Percentiles rank a stretch among this genome's conserved stretches.
phyloP scores from a whole-genome alignment of 768 basidiomycete species.

The Artomyces pyxidatus region DNA sequence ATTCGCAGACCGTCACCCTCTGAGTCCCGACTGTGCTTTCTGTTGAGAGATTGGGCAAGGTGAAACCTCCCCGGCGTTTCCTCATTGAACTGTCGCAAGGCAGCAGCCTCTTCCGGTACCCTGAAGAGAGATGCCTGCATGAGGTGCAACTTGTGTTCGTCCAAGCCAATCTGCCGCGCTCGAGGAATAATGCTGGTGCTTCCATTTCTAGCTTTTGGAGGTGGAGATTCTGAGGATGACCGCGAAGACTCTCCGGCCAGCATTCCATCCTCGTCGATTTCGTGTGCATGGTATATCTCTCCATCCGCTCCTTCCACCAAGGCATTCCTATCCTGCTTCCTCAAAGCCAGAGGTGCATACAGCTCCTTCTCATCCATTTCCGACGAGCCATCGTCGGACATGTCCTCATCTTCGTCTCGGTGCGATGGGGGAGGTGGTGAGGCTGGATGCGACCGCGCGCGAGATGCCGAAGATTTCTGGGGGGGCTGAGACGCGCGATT shows the following conservation, averaged over 20 bases:
- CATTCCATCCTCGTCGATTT: constrained; percentile 34
- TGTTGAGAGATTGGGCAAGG: constrained; percentile 33
- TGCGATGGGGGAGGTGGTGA: not conserved
- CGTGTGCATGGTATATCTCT: constrained; percentile 13
- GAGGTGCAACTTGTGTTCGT: constrained; percentile 82
- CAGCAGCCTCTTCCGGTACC: constrained; percentile 64
- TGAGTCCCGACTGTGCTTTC: constrained; percentile 75
- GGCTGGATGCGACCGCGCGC: not conserved
- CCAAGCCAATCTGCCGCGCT: constrained; percentile 68
- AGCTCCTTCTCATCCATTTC: constrained; percentile 22
- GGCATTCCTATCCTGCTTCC: not conserved
- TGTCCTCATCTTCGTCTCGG: constrained; percentile 8
- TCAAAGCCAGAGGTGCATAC: constrained; percentile 21
- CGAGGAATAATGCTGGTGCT: constrained; percentile 57
- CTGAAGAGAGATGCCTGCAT: constrained; percentile 90
- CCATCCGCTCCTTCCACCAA: not conserved
- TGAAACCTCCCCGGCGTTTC: constrained; percentile 16
- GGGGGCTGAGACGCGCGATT: constrained; percentile 1
- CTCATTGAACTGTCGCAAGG: constrained; percentile 28
- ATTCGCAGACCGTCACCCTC: constrained; percentile 60
- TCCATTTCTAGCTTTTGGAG: constrained; percentile 21
- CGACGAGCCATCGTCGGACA: constrained; percentile 1
- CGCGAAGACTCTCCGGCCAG: constrained; percentile 27
- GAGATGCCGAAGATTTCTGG: constrained; percentile 3
- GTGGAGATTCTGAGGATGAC: constrained; percentile 21